phyloP scores from a whole-genome alignment of 129 eudicot species.

The Escallonia rubra region DNA sequence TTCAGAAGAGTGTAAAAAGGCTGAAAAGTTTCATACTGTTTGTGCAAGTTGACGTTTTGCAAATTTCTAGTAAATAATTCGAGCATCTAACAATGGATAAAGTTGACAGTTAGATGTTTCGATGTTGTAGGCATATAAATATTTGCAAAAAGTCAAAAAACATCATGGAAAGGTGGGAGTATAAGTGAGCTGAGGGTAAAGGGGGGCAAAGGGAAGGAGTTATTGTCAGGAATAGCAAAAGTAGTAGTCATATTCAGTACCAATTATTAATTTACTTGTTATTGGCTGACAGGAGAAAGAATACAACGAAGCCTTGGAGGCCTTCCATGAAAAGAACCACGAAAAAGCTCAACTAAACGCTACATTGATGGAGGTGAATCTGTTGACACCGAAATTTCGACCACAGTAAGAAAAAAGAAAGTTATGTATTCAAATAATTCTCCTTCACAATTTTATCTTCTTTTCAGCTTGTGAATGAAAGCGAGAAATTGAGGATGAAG shows the following conservation, averaged over 20 bases:
- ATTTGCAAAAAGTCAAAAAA: too few relatives aligned
- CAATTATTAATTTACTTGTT: too few relatives aligned
- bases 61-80: neutral
- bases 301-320: slow-evolving; percentile 70
- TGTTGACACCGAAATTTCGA: neutral
- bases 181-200: too few relatives aligned
- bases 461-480: slow-evolving; percentile 67
- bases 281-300: slow-evolving; percentile 62
- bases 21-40: neutral
- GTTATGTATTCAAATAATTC: neutral
- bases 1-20: too few relatives aligned
- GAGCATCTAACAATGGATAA: too few relatives aligned
- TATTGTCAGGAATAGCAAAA: too few relatives aligned
- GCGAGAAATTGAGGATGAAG: slow-evolving; percentile 71
- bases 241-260: too few relatives aligned
- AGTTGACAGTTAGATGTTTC: too few relatives aligned
- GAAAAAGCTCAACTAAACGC: slow-evolving; percentile 65
- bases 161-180: too few relatives aligned
- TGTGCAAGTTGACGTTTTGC: neutral
- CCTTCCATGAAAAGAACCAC: slow-evolving; percentile 66
- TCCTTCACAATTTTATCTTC: neutral
- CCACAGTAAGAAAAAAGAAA: neutral
- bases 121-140: too few relatives aligned
- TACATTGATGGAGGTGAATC: slow-evolving; percentile 59
- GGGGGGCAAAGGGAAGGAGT: too few relatives aligned